phyloP scores from a whole-genome alignment of 768 basidiomycete genomes.

The Tricholoma flavovirens region DNA sequence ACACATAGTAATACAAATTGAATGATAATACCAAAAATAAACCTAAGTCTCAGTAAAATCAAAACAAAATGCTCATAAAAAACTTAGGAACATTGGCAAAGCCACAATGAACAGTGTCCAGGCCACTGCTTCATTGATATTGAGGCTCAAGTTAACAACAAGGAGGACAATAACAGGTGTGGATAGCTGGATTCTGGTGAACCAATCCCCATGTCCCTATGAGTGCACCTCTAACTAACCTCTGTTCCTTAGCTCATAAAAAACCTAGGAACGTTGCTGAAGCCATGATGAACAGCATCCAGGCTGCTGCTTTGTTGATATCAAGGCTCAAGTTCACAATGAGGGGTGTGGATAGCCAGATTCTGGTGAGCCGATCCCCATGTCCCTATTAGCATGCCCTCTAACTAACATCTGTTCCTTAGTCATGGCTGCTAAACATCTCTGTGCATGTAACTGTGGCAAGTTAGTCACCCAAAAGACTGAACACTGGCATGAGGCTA shows the following conservation, averaged over 20 bases:
- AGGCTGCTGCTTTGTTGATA: background rate
- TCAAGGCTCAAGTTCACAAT: background rate
- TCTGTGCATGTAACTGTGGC: background rate
- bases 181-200: background rate
- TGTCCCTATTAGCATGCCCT: background rate
- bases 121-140: background rate
- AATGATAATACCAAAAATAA: too few relatives aligned
- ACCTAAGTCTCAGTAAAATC: too few relatives aligned
- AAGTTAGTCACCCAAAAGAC: background rate
- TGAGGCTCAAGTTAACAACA: background rate
- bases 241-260: background rate
- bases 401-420: background rate
- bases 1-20: too few relatives aligned
- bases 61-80: too few relatives aligned
- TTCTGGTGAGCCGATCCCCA: background rate
- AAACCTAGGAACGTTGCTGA: too few relatives aligned
- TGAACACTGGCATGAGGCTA: background rate
- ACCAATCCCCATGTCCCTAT: background rate
- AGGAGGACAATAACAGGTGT: too few relatives aligned
- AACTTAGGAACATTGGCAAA: too few relatives aligned
- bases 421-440: background rate
- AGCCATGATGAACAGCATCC: too few relatives aligned
- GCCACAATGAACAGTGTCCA: too few relatives aligned
- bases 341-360: background rate
- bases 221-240: background rate